These are phyloP conservation scores for Cladosporium cucumerinum DNA, from an alignment of 2,329 filamentous ascomycete genomes.

Conservation along the genomic window DNA sequence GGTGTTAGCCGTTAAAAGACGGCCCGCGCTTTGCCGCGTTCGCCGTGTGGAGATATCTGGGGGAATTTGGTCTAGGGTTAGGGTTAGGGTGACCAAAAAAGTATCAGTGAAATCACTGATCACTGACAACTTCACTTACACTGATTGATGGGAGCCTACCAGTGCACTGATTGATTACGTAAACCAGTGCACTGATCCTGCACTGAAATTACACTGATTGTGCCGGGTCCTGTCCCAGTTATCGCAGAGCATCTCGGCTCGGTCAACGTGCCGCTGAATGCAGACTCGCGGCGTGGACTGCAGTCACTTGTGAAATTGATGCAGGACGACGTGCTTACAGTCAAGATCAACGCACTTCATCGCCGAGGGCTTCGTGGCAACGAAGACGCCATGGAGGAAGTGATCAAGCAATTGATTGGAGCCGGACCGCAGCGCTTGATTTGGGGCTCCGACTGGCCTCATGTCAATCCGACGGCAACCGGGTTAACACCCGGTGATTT, in stretches of 20 bases:
- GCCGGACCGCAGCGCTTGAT: not conserved
- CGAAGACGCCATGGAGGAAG: not conserved
- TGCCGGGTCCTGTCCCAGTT: too few relatives aligned
- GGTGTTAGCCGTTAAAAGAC: too few relatives aligned
- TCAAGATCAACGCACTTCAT: slow-evolving; percentile 3
- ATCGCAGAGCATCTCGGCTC: slow-evolving; percentile 7
- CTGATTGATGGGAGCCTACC: too few relatives aligned
- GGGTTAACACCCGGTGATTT: not conserved
- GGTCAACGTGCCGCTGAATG: not conserved
- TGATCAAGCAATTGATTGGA: not conserved
- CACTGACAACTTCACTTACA: too few relatives aligned
- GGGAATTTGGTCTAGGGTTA: too few relatives aligned
- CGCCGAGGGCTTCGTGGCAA: not conserved
- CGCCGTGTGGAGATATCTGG: too few relatives aligned
- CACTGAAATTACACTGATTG: too few relatives aligned
- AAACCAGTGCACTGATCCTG: too few relatives aligned
- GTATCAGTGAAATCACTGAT: too few relatives aligned
- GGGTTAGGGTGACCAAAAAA: too few relatives aligned
- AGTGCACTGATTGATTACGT: too few relatives aligned
- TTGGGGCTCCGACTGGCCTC: slow-evolving; percentile 6
- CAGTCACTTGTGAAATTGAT: not conserved
- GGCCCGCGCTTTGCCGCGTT: too few relatives aligned
- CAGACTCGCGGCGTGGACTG: not conserved
- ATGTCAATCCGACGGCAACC: not conserved
- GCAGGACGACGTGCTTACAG: not conserved